Evolutionary conservation across 2,329 filamentous ascomycete species (phyloP).

Genomic region (Thielaviopsis punctulata): DNA sequence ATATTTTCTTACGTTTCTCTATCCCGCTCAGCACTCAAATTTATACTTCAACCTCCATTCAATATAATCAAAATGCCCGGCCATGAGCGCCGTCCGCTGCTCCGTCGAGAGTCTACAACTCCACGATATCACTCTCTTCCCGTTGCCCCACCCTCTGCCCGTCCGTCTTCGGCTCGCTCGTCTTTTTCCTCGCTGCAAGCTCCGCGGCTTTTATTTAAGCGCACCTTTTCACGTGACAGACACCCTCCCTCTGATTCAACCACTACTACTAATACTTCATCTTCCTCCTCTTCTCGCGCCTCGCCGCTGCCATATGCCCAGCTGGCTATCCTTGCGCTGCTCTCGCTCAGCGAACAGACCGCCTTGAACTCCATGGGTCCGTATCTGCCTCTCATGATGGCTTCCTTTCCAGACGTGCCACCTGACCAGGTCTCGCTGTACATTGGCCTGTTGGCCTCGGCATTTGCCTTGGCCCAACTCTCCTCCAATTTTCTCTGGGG

Average conservation of each 20-base stretch:
- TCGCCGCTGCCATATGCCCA: slow-evolving; percentile 63
- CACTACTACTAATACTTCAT: too few species aligned
- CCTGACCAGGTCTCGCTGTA: slow-evolving; percentile 61
- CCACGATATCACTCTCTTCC: slow-evolving; percentile 11
- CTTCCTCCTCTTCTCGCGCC: slow-evolving; percentile 22
- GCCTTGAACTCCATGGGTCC: slow-evolving; percentile 92
- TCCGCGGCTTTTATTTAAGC: background rate
- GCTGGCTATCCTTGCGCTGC: slow-evolving; percentile 67
- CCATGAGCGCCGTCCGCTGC: slow-evolving; percentile 3
- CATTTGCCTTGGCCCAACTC: slow-evolving; percentile 85
- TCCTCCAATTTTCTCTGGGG: slow-evolving; percentile 60
- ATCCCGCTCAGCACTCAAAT: background rate
- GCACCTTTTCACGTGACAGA: background rate
- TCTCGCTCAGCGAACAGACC: slow-evolving; percentile 86
- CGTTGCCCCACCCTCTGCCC: slow-evolving; percentile 3
- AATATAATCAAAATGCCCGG: background rate
- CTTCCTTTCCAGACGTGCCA: slow-evolving; percentile 65
- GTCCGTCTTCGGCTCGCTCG: background rate
- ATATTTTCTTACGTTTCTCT: background rate
- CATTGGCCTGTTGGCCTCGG: slow-evolving; percentile 75
- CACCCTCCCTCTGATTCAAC: background rate
- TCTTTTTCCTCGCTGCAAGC: slow-evolving; percentile 3
- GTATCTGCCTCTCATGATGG: slow-evolving; percentile 86
- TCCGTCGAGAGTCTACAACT: slow-evolving; percentile 5
- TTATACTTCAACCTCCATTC: background rate